Conservation (phyloP, 1,139 yeast genomes). For the Suhomyces terraborum region DNA sequence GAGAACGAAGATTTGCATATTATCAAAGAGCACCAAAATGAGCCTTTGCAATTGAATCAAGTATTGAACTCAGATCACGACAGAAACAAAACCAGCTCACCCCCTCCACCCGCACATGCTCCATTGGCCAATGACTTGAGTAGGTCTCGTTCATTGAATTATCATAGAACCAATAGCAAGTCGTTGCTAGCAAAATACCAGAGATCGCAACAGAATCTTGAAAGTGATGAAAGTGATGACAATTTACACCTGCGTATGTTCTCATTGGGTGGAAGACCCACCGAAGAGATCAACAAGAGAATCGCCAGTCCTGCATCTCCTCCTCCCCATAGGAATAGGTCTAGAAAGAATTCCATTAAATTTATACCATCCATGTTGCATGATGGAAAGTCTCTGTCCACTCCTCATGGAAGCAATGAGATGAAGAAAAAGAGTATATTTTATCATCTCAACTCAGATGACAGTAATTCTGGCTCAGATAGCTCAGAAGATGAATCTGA, state of each 20-base stretch:
- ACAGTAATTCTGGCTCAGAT: conserved; percentile 22
- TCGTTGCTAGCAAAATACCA: conserved; percentile 32
- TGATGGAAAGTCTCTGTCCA: background rate
- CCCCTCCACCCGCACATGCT: conserved; percentile 18
- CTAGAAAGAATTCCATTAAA: conserved; percentile 34
- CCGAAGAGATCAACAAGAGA: conserved; percentile 9
- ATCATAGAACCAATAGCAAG: conserved; percentile 26
- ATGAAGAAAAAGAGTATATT: conserved; percentile 30
- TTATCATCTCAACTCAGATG: conserved; percentile 35
- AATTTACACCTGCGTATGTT: conserved; percentile 24
- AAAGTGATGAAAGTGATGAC: conserved; percentile 20
- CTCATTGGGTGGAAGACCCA: conserved; percentile 21
- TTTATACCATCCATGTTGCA: conserved; percentile 32
- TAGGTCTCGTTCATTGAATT: conserved; percentile 36
- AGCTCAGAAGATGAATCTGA: conserved; percentile 14
- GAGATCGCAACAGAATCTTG: conserved; percentile 22
- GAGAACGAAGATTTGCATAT: conserved; percentile 29
- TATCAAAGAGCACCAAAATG: conserved; percentile 26
- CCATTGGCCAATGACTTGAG: conserved; percentile 20
- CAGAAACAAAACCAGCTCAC: conserved; percentile 3
- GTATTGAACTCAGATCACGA: background rate
- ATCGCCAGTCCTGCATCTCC: conserved; percentile 5
- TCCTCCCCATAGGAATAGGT: conserved; percentile 18
- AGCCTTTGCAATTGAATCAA: conserved; percentile 16
- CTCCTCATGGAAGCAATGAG: background rate